Conservation (phyloP, 805 yeast genomes). For the Ogataea angusta region DNA sequence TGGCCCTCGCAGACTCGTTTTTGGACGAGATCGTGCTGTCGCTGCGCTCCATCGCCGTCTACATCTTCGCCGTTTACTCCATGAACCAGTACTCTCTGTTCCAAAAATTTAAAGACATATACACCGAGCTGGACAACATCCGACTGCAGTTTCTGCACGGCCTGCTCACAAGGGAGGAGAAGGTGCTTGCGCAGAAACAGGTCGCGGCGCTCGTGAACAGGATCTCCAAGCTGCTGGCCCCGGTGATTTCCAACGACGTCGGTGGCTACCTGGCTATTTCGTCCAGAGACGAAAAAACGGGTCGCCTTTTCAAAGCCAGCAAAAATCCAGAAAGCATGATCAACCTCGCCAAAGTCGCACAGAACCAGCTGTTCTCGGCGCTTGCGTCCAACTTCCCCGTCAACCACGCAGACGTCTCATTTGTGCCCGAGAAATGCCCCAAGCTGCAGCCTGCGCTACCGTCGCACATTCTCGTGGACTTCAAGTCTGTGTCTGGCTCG, state of each 20-base stretch:
- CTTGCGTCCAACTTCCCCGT: conserved; percentile 70
- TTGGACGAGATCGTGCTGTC: conserved; percentile 57
- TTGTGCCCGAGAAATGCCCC: conserved; percentile 45
- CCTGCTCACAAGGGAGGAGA: conserved; percentile 55
- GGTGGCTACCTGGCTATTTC: conserved; percentile 63
- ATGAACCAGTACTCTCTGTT: conserved; percentile 66
- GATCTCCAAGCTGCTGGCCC: conserved; percentile 57
- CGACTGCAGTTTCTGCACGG: conserved; percentile 50
- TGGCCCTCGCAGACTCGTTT: conserved; percentile 42
- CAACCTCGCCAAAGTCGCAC: conserved; percentile 58
- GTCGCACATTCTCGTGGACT: conserved; percentile 71
- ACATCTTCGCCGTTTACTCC: conserved; percentile 67
- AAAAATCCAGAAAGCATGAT: conserved; percentile 21
- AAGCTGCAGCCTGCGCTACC: conserved; percentile 51
- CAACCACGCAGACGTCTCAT: conserved; percentile 29
- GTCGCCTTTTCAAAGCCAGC: conserved; percentile 44
- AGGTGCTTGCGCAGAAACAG: conserved; percentile 43
- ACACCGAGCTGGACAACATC: conserved; percentile 55
- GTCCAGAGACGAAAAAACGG: conserved; percentile 59
- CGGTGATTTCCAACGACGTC: conserved; percentile 27
- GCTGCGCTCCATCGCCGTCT: conserved; percentile 54
- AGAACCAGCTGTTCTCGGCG: conserved; percentile 67
- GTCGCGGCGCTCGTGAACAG: conserved; percentile 53
- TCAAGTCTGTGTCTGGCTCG: conserved; percentile 63
- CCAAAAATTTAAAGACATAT: conserved; percentile 50